Evolutionary conservation across 1,139 yeast genomes (phyloP), one percentile per base, ranked within the genome.

Genomic region (Blastobotrys indianensis): DNA sequence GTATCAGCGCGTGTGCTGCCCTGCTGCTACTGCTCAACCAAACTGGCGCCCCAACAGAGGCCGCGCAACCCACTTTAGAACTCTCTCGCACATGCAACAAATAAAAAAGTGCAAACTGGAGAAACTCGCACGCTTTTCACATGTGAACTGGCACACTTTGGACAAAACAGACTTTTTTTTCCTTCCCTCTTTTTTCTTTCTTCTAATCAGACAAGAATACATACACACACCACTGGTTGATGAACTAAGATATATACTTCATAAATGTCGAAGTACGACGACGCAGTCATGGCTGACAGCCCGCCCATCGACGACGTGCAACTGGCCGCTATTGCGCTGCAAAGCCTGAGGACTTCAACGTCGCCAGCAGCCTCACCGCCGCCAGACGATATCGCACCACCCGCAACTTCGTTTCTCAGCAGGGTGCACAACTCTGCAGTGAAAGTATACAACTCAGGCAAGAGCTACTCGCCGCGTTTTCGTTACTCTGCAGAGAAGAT

Each of bases 401-500:
- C 38, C 10, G 15, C 47, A 4, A 12, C 44, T 13, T 51, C 56
- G 5, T 47, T 52, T n/a, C 49, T 50, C 29, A 45, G 51, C 16
- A 38, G 49, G 34, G 51, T 57, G 5, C 80, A 78, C 13, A 70
- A 76, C 40, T 71, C 77, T 51, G 85, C 85, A 1, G 79, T 77
- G 33, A 73, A 71, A 50, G 80, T 76, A 46, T 80, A 80, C 61
- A 81, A 79, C 55, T 65, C 70, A 29, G 72, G 79, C 34, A 80
- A 79, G 55, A 74, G 73, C 47, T 74, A 73, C 50, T 76, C 80
- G 3, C 77, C 82, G 5, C 63, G 73, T 10, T 78, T 81, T 59
- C 77, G 76, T 57, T 79, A 79, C 59, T 83, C 85, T 33, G 85
- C 85, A 2, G 85, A 76, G 39, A 75, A 77, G 52, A 77, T 81